Base-by-base conservation (phyloP, 805 yeast genomes). In the Kazachstania bromeliacearum region DNA sequence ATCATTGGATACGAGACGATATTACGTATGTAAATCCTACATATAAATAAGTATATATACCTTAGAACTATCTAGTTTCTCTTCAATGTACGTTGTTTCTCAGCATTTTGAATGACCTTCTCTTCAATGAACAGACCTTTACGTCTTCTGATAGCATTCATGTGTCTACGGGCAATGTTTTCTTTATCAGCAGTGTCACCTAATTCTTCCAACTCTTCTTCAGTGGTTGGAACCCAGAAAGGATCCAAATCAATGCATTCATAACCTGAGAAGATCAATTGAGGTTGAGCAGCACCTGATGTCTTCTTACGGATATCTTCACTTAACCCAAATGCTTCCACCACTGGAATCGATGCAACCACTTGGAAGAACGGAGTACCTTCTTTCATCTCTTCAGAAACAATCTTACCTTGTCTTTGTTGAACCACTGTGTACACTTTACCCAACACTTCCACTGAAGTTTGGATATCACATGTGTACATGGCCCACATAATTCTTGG, bases 181-280 rank as follows among this genome's bases (percentile, higher is more conserved):
- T 85, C 97, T 50, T 83, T 73, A 48, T 92, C 98, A 1, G 96
- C 94, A 46, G 74, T 73, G 44, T 85, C 95, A 19, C 99, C 99
- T 31, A 85, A 65, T 40, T 85, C 94, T 56, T 92, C 97, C 31
- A 92, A 61, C 57, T 92, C 98, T 57, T 87, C 96, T 49, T 85
- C 96, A 0, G 98, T 92, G 3, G 92, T 84, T 10, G 99, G 99
- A 12, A 92, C 95, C 99, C 99, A 92, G 68, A 83, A 92, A 31
- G 99, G 99, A 66, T 92, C 97, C 46, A 81, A 73, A 45, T 87
- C 94, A 35, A 89, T 73, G 44, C 79, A 65, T 50, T 87, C 92
- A 55, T 73, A 92, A 1, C 97, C 97, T 20, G 82, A 72, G 51
- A 89, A 92, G 7, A 88, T 84, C 36, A 92, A 67, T 59, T 92